phyloP scores from a whole-genome alignment of 2,329 filamentous ascomycete species.

The Pseudocercospora fuligena region DNA sequence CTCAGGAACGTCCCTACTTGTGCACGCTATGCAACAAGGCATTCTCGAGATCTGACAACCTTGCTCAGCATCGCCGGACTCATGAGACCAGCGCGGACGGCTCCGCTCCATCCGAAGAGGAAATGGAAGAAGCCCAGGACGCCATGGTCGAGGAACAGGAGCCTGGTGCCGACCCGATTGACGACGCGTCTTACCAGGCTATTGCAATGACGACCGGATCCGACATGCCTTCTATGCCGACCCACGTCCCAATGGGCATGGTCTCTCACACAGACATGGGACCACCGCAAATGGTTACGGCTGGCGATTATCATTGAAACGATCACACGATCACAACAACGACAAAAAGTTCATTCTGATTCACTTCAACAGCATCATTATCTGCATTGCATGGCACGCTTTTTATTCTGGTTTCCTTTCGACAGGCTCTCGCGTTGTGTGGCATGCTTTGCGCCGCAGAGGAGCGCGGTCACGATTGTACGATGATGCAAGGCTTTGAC shows the following conservation, averaged over 20 bases:
- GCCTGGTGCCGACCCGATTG: conserved; percentile 24
- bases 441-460: conserved; percentile 19
- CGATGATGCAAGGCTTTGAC: conserved; percentile 13
- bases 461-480: conserved; percentile 23
- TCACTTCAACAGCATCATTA: conserved; percentile 15
- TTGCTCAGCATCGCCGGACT: conserved; percentile 87
- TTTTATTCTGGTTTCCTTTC: conserved; percentile 17
- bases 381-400: conserved; percentile 17
- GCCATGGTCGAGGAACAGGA: conserved; percentile 79
- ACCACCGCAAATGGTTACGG: conserved; percentile 49
- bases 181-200: conserved; percentile 34
- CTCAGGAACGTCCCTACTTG: conserved; percentile 97
- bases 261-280: conserved; percentile 46
- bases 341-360: conserved; percentile 14
- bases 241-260: conserved; percentile 41
- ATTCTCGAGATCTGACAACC: conserved; percentile 97
- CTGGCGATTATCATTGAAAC: conserved; percentile 48
- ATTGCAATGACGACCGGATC: conserved; percentile 37
- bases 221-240: conserved; percentile 42
- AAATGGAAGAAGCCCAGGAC: conserved; percentile 86
- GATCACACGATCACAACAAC: conserved; percentile 5
- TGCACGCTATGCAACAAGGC: conserved; percentile 98
- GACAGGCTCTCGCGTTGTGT: conserved; percentile 8
- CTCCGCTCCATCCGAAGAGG: conserved; percentile 74
- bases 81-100: conserved; percentile 76